Percentiles rank a stretch among this genome's conserved stretches.
phyloP scores from a whole-genome alignment of 768 basidiomycete species.

The Amanita jacksonii region DNA sequence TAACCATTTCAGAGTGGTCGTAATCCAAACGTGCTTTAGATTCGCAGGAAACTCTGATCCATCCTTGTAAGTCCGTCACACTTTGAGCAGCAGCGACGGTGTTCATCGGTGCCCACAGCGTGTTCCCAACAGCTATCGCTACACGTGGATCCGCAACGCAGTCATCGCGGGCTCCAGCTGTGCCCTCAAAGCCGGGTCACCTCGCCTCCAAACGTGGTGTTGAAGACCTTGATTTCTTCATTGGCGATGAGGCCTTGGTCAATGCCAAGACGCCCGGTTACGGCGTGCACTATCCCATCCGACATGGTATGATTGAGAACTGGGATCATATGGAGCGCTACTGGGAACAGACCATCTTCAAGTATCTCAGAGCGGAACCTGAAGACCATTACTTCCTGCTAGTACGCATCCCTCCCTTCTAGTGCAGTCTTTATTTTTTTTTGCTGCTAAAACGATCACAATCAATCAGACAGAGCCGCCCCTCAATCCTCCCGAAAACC shows the following conservation, averaged over 20 bases:
- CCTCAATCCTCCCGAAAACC: slow-evolving; percentile 95
- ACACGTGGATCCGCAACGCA: slow-evolving; percentile 67
- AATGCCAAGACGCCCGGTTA: slow-evolving; percentile 94
- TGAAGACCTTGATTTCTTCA: slow-evolving; percentile 99
- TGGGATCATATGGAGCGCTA: slow-evolving; percentile 99
- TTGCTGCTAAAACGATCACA: neutral
- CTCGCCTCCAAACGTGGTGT: slow-evolving; percentile 95
- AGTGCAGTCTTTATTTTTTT: neutral
- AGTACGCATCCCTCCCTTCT: slow-evolving; percentile 38
- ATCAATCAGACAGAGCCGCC: slow-evolving; percentile 87
- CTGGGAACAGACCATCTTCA: slow-evolving; percentile 99
- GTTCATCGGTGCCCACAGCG: slow-evolving; percentile 33
- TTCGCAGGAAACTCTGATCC: slow-evolving; percentile 99
- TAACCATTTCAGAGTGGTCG: slow-evolving; percentile 5
- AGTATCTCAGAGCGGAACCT: slow-evolving; percentile 95
- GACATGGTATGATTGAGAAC: slow-evolving; percentile 96
- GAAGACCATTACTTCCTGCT: slow-evolving; percentile 98
- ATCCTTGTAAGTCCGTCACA: slow-evolving; percentile 64
- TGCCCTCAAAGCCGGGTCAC: slow-evolving; percentile 81
- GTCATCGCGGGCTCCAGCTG: slow-evolving; percentile 59
- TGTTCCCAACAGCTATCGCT: slow-evolving; percentile 97
- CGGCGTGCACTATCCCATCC: slow-evolving; percentile 91
- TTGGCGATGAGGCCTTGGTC: slow-evolving; percentile 95
- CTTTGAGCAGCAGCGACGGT: slow-evolving; percentile 4
- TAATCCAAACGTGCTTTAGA: slow-evolving; percentile 30